Evolutionary conservation across 73 alveolate species (phyloP), one percentile per base, ranked within the genome.

Genomic region (Paraurostyla sp.): DNA sequence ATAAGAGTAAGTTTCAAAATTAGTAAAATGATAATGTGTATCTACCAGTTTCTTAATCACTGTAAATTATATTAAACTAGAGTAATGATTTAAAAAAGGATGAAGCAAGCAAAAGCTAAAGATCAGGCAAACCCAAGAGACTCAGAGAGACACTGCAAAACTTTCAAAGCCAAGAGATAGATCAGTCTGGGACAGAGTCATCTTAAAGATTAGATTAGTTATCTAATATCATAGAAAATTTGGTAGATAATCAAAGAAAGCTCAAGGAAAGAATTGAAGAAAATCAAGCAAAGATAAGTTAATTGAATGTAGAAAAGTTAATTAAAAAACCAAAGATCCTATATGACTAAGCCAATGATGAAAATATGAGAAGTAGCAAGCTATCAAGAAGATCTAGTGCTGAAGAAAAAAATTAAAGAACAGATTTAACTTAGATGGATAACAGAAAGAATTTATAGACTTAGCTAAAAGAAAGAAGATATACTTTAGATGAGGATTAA

Each of bases 361-460:
- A 65, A 38, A 32, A 38, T 11, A 40, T 35, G 13, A 65, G 82
- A 40, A 36, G 42, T 11, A 65, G 82, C 41, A 32, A 58, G 41
- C 25, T 65, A 9, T 65, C 82, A 38, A 65, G 82, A 40, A 56
- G 41, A 15, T 38, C 82, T 7, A 65, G 82, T 65, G 56, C 82
- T 36, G 56, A 40, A 7, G 58, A 65, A 4, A 22, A 38, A 16
- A 65, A 58, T 38, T 58, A 56, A 20, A 65, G 82, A 40, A 38
- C 35, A 65, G 41, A 59, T 30, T 23, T 59, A 3, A 30, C 22
- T 59, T 7, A 13, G 20, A 7, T 59, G 4, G 25, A 25, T 59
- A 25, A 25, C 1, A 38, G 11, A 6, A 32, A 58, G 9, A 32
- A 9, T 16, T 27, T 50, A 6, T 23, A 65, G 3, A 65, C 82